Evolutionary conservation across 495 filamentous ascomycete species (phyloP).

Genomic region (Pseudomonodictys pantanalensis): DNA sequence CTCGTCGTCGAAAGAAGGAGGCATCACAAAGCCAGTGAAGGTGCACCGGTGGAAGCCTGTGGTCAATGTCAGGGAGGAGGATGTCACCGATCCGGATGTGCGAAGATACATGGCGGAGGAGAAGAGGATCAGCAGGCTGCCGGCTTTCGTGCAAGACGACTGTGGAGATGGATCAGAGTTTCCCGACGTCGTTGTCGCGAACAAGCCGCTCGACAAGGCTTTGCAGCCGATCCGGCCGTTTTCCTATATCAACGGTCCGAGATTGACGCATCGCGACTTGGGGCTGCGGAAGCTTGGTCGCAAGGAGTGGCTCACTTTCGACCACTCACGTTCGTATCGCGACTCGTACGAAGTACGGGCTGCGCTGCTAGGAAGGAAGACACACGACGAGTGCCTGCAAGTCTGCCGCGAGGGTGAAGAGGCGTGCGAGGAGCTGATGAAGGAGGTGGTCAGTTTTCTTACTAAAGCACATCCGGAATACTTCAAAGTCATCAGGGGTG

Average conservation of each 20-base stretch:
- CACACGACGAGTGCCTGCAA: constrained; percentile 48
- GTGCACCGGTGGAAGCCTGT: not conserved
- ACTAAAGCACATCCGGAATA: constrained; percentile 48
- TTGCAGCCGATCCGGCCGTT: not conserved
- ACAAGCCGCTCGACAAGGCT: not conserved
- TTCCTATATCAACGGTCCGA: not conserved
- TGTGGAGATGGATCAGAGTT: constrained; percentile 18
- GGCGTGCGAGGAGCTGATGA: constrained; percentile 52
- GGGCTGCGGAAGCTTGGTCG: constrained; percentile 53
- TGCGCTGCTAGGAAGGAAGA: constrained; percentile 45
- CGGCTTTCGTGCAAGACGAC: constrained; percentile 14
- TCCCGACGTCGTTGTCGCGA: constrained; percentile 2
- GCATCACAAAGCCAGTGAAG: not conserved
- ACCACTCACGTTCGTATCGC: constrained; percentile 48
- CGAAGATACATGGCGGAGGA: not conserved
- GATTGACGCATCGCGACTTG: constrained; percentile 52
- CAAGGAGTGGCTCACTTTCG: constrained; percentile 55
- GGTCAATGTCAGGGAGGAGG: not conserved
- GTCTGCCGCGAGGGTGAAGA: constrained; percentile 51
- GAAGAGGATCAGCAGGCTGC: constrained; percentile 5
- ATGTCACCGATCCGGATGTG: not conserved
- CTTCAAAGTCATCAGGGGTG: constrained; percentile 42
- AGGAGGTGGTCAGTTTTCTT: constrained; percentile 52
- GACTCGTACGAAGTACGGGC: constrained; percentile 49
- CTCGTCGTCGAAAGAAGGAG: not conserved